These are phyloP conservation scores for Lactifluus hygrophoroides DNA, from an alignment of 768 basidiomycete genomes.

Conservation along the genomic window DNA sequence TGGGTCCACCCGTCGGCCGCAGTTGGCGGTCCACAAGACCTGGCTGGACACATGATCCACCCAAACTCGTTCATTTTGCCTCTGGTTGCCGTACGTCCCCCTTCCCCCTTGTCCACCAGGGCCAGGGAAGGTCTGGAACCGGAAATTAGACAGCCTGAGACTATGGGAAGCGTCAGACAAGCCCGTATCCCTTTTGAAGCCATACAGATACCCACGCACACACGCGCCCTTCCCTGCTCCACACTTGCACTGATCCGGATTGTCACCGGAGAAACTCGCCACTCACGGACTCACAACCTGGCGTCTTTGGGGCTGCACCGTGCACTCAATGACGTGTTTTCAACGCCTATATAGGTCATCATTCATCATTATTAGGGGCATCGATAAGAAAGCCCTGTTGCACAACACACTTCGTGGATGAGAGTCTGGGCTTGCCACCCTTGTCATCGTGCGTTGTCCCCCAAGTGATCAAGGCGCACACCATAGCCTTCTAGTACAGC, in stretches of 20 bases:
- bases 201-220: neutral
- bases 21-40: neutral
- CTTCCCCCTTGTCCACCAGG: neutral
- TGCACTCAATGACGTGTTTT: no score
- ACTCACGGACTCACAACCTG: neutral
- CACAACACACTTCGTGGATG: neutral
- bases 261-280: neutral
- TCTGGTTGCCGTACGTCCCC: neutral
- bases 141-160: neutral
- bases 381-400: neutral
- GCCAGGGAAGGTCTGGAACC: neutral
- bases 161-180: neutral
- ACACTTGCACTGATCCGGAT: neutral
- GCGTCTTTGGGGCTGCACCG: neutral
- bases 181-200: neutral
- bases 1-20: neutral
- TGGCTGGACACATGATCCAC: neutral
- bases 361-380: no score
- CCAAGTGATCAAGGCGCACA: neutral
- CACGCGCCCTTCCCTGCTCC: neutral
- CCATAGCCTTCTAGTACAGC: neutral
- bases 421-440: neutral
- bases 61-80: neutral
- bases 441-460: neutral
- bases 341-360: no score